Evolutionary conservation across 768 basidiomycete species (phyloP).

Genomic region (Filobasidium wieringae): DNA sequence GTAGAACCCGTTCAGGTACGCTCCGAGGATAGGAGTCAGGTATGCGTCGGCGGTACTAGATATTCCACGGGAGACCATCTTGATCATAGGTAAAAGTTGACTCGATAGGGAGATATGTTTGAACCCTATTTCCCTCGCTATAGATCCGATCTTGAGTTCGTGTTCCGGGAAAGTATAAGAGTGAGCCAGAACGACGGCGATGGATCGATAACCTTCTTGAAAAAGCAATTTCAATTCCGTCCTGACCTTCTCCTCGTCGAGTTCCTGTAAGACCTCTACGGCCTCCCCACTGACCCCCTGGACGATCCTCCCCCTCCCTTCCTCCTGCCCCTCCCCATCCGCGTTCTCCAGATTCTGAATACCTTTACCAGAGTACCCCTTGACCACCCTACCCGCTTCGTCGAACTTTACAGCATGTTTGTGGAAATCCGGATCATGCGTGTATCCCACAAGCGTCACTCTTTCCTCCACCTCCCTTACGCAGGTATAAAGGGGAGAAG

Average conservation of each 20-base stretch:
- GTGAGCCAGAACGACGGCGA: conserved; percentile 82
- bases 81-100: conserved; percentile 33
- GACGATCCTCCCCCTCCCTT: conserved; percentile 48
- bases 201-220: conserved; percentile 68
- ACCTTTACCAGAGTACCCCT: conserved; percentile 68
- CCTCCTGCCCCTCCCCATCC: conserved; percentile 14
- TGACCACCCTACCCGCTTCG: conserved; percentile 53
- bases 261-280: conserved; percentile 64
- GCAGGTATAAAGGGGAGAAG: conserved; percentile 56
- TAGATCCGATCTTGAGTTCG: conserved; percentile 56
- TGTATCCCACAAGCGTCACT: conserved; percentile 85
- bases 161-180: conserved; percentile 82
- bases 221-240: conserved; percentile 59
- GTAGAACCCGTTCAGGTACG: conserved; percentile 87
- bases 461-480: conserved; percentile 72
- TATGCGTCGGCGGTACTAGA: conserved; percentile 93
- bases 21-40: conserved; percentile 71
- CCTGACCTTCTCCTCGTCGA: conserved; percentile 52
- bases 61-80: conserved; percentile 77
- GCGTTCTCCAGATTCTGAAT: conserved; percentile 25
- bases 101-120: conserved; percentile 78
- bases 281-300: conserved; percentile 78
- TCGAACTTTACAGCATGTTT: conserved; percentile 66
- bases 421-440: conserved; percentile 71
- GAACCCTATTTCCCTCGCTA: conserved; percentile 77